A percentile compares a stretch with the other conserved stretches of the same genome.
phyloP scores from a whole-genome alignment of 2,329 filamentous ascomycete genomes.

The Cladosporium velox region DNA sequence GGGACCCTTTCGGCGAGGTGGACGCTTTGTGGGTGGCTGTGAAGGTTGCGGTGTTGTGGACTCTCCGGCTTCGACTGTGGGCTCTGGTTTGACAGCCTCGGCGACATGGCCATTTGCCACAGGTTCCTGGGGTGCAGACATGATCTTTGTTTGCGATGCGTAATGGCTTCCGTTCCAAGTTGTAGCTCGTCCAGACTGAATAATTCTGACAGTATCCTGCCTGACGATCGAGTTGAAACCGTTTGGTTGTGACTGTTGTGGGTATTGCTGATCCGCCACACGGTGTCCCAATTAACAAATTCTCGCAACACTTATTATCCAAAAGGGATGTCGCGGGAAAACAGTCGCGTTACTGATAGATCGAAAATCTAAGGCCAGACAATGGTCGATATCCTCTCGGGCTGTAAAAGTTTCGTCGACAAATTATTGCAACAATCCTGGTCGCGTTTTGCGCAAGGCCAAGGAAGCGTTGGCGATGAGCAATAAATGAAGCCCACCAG shows the following conservation, averaged over 20 bases:
- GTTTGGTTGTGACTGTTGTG: background rate
- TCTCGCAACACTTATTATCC: background rate
- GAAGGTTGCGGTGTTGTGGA: slow-evolving; percentile 22
- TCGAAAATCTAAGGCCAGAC: background rate
- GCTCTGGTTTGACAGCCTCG: slow-evolving; percentile 11
- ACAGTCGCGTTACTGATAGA: background rate
- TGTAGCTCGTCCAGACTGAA: background rate
- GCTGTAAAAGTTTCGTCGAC: background rate
- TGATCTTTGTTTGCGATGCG: background rate
- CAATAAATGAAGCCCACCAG: background rate
- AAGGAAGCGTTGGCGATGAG: background rate
- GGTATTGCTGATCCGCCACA: background rate
- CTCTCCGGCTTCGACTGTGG: slow-evolving; percentile 7
- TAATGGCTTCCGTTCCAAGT: background rate
- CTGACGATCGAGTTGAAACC: background rate
- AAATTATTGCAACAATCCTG: background rate
- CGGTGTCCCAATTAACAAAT: background rate
- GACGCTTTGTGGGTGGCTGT: slow-evolving; percentile 26
- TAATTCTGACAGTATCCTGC: background rate
- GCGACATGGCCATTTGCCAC: slow-evolving; percentile 22
- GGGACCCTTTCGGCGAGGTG: slow-evolving; percentile 40
- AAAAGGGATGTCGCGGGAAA: background rate
- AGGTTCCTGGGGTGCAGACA: slow-evolving; percentile 4
- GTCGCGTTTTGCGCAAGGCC: background rate
- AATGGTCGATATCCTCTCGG: background rate